phyloP scores from a whole-genome alignment of 108 stramenopile genomes.

The Cyclotella distinguenda region DNA sequence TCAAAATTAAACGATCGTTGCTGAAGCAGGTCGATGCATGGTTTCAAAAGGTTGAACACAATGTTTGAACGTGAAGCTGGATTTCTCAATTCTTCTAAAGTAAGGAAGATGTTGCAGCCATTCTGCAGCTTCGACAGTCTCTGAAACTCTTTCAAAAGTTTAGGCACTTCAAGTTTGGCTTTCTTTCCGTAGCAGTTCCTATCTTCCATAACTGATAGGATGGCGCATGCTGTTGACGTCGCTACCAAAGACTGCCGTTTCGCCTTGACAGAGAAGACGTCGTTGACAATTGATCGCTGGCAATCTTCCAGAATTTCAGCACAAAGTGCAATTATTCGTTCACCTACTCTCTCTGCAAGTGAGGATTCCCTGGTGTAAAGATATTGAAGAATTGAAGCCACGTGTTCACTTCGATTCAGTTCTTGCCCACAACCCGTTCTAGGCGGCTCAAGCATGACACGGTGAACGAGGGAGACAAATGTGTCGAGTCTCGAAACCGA shows the following conservation, averaged over 20 bases:
- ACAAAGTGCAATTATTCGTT: slow-evolving; percentile 25
- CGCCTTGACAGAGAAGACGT: slow-evolving; percentile 11
- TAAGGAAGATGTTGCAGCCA: slow-evolving; percentile 28
- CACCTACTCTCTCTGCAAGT: slow-evolving; percentile 39
- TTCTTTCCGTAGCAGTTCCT: not conserved
- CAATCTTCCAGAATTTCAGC: slow-evolving; percentile 36
- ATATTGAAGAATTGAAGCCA: slow-evolving; percentile 21
- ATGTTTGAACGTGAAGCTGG: slow-evolving; percentile 22
- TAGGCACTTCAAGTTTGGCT: not conserved
- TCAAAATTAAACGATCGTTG: slow-evolving; percentile 2
- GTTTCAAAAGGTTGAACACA: slow-evolving; percentile 22
- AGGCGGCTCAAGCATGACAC: slow-evolving; percentile 34
- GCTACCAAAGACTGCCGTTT: slow-evolving; percentile 35
- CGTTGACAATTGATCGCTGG: slow-evolving; percentile 16
- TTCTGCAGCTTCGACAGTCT: slow-evolving; percentile 32
- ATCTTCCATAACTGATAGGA: slow-evolving; percentile 39
- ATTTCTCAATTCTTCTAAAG: slow-evolving; percentile 26
- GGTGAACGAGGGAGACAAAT: slow-evolving; percentile 57
- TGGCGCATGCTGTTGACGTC: slow-evolving; percentile 27
- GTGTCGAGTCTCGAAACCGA: slow-evolving; percentile 61
- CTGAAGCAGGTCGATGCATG: slow-evolving; percentile 23
- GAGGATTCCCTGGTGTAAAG: slow-evolving; percentile 25
- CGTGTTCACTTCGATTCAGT: slow-evolving; percentile 30
- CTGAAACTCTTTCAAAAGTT: slow-evolving; percentile 35
- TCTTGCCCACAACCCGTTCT: not conserved